Base-by-base conservation (phyloP, 2,329 filamentous ascomycete species). In the Aspergillus sp. region DNA sequence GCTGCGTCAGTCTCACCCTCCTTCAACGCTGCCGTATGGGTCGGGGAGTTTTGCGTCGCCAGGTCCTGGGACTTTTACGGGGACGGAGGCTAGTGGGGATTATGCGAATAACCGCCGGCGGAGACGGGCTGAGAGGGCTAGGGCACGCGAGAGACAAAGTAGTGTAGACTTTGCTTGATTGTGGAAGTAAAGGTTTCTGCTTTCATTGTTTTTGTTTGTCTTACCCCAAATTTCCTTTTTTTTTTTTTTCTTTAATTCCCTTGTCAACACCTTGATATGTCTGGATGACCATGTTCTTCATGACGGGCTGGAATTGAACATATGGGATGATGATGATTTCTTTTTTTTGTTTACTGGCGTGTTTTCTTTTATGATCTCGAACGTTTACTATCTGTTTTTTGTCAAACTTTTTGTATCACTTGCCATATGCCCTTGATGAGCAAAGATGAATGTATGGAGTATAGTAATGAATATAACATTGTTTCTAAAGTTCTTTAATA, bases 21-120 rank as follows among this genome's bases (percentile, higher is more conserved):
- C 68, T 19, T 69, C 70, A 7, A 66, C 58, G 27, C 67, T 70
- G 46, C 68, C 71, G 15, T 63, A 70, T 43, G 68, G 66, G 27
- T 48, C 66, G 6, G 64, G 67, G 13, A 73, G 71, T 49, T 61
- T 72, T 44, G 63, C 64, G 4, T 72, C 69, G 0, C 69, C 69
- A 4, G 63, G 64, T 51, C 69, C 69, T 5, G 63, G 64, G 51
- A 73, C 71, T 38, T 71, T 62, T 47, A 73, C 71, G 3, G 75
- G 73, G 7, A 76, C 73, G 1, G 74, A 76, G 49, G 68, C 71
- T 17, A 73, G 72, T 53, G 66, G 70, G 30, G 68, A 76, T 48
- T 80, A 78, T 55, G 78, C 76, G 1, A 77, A 72, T 50, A 80
- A 80, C 56, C 69, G 78, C 43, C 63, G 74, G 47, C 64, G 78